Evolutionary conservation across 352 stramenopile genomes (phyloP).

Genomic region (Pythium aristosporum): DNA sequence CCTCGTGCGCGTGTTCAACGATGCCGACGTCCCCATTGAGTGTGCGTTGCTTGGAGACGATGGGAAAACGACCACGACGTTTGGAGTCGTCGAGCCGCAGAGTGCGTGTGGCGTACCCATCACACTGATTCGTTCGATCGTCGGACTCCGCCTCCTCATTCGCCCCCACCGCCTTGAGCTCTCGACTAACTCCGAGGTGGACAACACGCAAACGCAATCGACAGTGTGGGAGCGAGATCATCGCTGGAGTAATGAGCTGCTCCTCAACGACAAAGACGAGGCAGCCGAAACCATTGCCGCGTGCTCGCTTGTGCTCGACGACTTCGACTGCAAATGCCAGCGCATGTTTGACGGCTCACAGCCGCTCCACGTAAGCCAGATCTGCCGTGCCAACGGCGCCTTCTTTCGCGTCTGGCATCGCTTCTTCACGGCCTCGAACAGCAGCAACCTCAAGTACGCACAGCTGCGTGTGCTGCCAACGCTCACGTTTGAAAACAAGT

Average conservation of each 20-base stretch:
- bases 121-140: slow-evolving; percentile 52
- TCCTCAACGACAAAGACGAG: slow-evolving; percentile 70
- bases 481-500: slow-evolving; percentile 80
- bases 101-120: slow-evolving; percentile 67
- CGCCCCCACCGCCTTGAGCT: slow-evolving; percentile 38
- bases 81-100: slow-evolving; percentile 65
- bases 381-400: slow-evolving; percentile 64
- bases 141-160: slow-evolving; percentile 60
- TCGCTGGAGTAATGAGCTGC: slow-evolving; percentile 81
- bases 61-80: slow-evolving; percentile 52
- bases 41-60: slow-evolving; percentile 59
- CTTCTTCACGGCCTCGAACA: slow-evolving; percentile 65
- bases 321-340: slow-evolving; percentile 76
- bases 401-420: slow-evolving; percentile 70
- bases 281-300: slow-evolving; percentile 56
- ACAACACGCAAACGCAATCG: not conserved
- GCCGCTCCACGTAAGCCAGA: slow-evolving; percentile 67
- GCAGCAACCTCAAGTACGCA: slow-evolving; percentile 63
- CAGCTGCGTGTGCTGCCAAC: slow-evolving; percentile 65
- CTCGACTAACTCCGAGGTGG: too few relatives aligned
- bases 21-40: slow-evolving; percentile 54
- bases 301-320: slow-evolving; percentile 64
- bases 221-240: slow-evolving; percentile 38
- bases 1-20: slow-evolving; percentile 75
- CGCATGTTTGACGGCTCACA: slow-evolving; percentile 78